phyloP scores from a whole-genome alignment of 2,329 filamentous ascomycete species.

The Botrytis paeoniae region DNA sequence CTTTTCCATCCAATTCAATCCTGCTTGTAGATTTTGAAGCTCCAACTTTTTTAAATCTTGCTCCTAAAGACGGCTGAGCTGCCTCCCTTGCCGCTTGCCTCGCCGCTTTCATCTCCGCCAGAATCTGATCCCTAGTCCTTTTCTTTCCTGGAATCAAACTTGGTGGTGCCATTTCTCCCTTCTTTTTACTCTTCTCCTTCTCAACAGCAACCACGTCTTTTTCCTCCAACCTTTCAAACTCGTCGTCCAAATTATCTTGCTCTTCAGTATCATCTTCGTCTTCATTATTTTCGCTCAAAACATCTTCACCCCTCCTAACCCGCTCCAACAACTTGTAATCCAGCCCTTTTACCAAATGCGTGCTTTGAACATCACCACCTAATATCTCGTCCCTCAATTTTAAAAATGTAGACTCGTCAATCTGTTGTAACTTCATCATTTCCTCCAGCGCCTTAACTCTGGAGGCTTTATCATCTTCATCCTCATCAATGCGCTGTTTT shows the following conservation, averaged over 20 bases:
- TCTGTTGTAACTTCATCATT: constrained; percentile 76
- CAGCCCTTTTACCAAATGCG: constrained; percentile 87
- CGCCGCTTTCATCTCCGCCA: constrained; percentile 64
- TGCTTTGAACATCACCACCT: constrained; percentile 75
- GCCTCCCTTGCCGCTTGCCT: constrained; percentile 55
- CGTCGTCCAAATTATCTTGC: constrained; percentile 59
- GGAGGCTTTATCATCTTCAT: constrained; percentile 54
- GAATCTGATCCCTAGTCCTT: constrained; percentile 61
- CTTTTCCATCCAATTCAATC: constrained; percentile 59
- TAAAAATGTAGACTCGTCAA: constrained; percentile 77
- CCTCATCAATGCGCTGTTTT: constrained; percentile 54
- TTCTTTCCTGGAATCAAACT: constrained; percentile 55
- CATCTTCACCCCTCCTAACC: constrained; percentile 53
- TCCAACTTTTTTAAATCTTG: constrained; percentile 64
- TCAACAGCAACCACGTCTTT: constrained; percentile 52
- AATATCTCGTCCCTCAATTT: constrained; percentile 71
- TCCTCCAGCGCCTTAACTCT: constrained; percentile 78
- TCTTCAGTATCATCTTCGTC: constrained; percentile 27
- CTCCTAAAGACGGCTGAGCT: constrained; percentile 52
- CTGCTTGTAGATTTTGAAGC: constrained; percentile 52
- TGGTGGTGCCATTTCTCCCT: constrained; percentile 57
- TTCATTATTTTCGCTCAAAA: constrained; percentile 33
- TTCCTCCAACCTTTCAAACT: constrained; percentile 58
- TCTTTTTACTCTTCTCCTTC: constrained; percentile 51
- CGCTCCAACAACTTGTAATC: constrained; percentile 78